These are phyloP conservation scores for Paspalum notatum DNA, from an alignment of 176 grass and related monocot genomes.

Conservation along the genomic window DNA sequence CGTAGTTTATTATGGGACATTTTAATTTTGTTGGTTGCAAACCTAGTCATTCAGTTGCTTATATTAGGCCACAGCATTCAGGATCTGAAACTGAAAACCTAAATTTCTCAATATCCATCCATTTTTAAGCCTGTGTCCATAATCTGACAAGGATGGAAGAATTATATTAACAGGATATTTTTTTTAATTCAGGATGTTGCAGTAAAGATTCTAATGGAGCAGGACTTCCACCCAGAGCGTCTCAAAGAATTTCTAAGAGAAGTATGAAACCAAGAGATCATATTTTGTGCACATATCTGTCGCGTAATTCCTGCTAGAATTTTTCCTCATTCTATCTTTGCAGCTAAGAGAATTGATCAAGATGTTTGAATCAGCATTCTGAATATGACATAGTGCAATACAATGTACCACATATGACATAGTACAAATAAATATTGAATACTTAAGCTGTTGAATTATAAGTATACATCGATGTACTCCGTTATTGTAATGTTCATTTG, in stretches of 20 bases:
- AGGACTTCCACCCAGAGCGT: constrained; percentile 70
- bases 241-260: constrained; percentile 88
- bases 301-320: not conserved
- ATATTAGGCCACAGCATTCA: not conserved
- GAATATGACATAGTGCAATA: not conserved
- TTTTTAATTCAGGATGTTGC: constrained; percentile 73
- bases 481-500: constrained; percentile 17
- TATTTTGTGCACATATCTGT: not conserved
- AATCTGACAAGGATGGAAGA: not conserved
- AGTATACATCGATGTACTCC: not conserved
- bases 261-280: constrained; percentile 41
- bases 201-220: constrained; percentile 91
- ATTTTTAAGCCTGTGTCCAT: not conserved
- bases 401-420: not conserved
- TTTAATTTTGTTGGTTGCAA: not conserved
- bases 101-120: not conserved
- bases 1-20: not conserved
- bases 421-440: not conserved
- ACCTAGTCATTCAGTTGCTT: not conserved
- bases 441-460: constrained; percentile 22
- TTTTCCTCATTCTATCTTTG: constrained; percentile 27
- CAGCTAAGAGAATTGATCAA: not conserved
- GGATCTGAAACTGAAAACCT: not conserved
- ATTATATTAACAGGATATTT: not conserved
- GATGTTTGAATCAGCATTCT: not conserved